phyloP scores from a whole-genome alignment of 345 rosid species.

The Gynandropsis gynandra region DNA sequence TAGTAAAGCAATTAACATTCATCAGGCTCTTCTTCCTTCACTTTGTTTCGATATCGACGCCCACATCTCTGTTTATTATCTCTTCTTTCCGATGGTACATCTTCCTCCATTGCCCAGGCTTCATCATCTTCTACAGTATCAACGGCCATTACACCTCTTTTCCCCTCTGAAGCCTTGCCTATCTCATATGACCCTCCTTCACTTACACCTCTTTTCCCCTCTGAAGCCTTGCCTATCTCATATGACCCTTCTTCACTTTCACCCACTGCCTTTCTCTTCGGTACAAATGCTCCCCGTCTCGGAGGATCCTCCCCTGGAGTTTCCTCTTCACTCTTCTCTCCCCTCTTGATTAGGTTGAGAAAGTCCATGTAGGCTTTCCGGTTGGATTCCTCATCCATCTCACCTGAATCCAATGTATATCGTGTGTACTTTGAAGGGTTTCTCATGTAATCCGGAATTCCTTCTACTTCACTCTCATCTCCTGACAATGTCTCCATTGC shows the following conservation, averaged over 20 bases:
- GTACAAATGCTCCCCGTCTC: conserved; percentile 54
- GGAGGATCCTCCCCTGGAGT: conserved; percentile 42
- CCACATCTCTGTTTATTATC: conserved; percentile 26
- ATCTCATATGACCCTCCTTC: conserved; percentile 21
- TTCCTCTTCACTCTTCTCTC: conserved; percentile 26
- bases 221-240: conserved; percentile 24
- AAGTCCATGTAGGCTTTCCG: conserved; percentile 55
- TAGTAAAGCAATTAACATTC: conserved; percentile 16
- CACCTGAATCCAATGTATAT: conserved; percentile 53
- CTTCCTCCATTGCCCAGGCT: conserved; percentile 63
- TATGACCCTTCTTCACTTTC: conserved; percentile 24
- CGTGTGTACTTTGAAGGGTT: conserved; percentile 73
- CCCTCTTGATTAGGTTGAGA: conserved; percentile 35
- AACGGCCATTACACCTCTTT: conserved; percentile 40
- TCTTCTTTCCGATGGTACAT: conserved; percentile 36
- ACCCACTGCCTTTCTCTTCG: conserved; percentile 40
- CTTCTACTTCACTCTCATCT: conserved; percentile 17
- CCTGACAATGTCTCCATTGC: conserved; percentile 23
- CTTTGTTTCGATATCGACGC: conserved; percentile 54
- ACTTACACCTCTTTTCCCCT: conserved; percentile 25
- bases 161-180: conserved; percentile 23
- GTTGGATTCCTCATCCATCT: conserved; percentile 62
- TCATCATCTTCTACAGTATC: conserved; percentile 32
- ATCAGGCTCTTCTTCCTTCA: conserved; percentile 36
- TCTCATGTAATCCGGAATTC: conserved; percentile 63